Base-by-base conservation (phyloP, 345 rosid genomes). In the Eucalyptus erythrocorys region DNA sequence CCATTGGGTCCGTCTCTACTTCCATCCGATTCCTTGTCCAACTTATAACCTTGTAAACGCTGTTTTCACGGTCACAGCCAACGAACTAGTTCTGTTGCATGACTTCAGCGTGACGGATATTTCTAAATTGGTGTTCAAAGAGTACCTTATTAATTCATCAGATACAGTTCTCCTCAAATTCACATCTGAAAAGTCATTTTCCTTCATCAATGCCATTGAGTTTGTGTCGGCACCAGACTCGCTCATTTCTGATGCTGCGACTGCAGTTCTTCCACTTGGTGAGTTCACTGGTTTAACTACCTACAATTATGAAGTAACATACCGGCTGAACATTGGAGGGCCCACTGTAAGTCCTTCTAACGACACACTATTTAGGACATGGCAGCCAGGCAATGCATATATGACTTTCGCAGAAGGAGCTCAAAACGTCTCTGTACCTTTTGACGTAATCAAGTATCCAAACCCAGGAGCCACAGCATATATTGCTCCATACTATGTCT, bases 1-100 rank as follows among this genome's bases (percentile, higher is more conserved):
- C 86, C 98, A 96, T 89, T 96, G 97, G 98, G 87, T 97, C 89
- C 97, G 96, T 21, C 97, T 97, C 89, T 93, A 97, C 89, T 96
- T 97, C 37, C 91, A 94, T 89, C 96, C 99, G 9, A 92, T 96
- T 48, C 91, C 93, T 68, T 95, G 96, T 89, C 94, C 94, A 34
- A 90, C 88, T 8, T 89, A 92, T 87, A 90, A 95, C 86, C 95
- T 96, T 43, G 91, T 91, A 2, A 27, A 47, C 0, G 94, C 97
- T 14, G 93, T 92, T 91, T 96, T 96, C 93, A 88, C 94, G 49
- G 93, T 97, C 90, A 87, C 92, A 42, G 91, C 96, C 8, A 93
- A 94, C 15, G 91, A 92, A n/a, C 92, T 93, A 80, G 95, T 97
- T 48, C 97, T 97, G 82, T 90, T 95, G 51, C 95, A 92, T 45